Percentiles rank a stretch among this genome's conserved stretches.
These are phyloP conservation scores for Monotropa hypopitys DNA, from an alignment of 179 eudicot genomes.

Conservation along the genomic window DNA sequence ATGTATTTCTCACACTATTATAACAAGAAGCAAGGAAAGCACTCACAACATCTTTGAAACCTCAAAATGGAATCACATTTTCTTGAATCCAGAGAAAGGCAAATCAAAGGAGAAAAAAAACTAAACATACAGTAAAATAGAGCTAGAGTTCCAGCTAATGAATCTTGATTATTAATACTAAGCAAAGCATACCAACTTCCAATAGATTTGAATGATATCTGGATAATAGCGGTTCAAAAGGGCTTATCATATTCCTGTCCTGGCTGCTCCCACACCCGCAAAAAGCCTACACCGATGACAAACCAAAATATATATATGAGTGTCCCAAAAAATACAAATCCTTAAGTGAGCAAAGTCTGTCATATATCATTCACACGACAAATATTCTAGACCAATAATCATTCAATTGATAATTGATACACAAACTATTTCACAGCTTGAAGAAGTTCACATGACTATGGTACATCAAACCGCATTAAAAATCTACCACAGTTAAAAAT, in stretches of 20 bases:
- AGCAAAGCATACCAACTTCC: constrained; percentile 14
- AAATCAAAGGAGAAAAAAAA: background rate
- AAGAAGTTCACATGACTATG: background rate
- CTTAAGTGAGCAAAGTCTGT: background rate
- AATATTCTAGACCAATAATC: background rate
- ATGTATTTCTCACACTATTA: background rate
- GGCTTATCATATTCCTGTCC: constrained; percentile 58
- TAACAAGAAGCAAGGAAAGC: background rate
- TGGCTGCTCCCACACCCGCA: constrained; percentile 73
- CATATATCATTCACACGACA: background rate
- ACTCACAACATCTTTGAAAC: background rate
- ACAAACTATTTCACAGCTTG: background rate
- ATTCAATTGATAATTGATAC: background rate
- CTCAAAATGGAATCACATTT: background rate
- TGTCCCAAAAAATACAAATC: background rate
- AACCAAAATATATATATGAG: background rate
- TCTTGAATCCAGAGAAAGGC: background rate
- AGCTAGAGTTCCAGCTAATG: constrained; percentile 7
- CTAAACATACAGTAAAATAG: background rate
- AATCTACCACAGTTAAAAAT: background rate
- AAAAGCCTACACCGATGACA: constrained; percentile 42
- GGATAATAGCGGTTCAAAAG: constrained; percentile 22
- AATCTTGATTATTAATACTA: constrained; percentile 4
- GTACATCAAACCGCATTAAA: background rate
- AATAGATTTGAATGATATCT: background rate